Conservation (phyloP, 2,329 filamentous ascomycete species). For the Cercospora sp. region DNA sequence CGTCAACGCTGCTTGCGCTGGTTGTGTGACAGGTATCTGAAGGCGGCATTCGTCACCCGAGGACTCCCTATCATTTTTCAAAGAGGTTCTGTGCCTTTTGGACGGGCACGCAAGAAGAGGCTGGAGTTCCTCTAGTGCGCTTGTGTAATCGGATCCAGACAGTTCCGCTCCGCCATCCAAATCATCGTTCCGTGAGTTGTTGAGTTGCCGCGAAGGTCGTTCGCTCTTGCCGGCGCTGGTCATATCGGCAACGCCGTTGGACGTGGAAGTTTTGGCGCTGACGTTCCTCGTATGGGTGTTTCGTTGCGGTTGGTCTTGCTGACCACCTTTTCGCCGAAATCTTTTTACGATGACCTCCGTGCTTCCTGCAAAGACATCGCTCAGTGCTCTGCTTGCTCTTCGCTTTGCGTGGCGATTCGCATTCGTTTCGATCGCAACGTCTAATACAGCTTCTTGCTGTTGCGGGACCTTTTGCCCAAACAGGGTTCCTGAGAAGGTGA, state of each 20-base stretch:
- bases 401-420: neutral
- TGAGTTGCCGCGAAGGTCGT: neutral
- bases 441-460: neutral
- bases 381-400: conserved; percentile 10
- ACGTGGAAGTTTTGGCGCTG: neutral
- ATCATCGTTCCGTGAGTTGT: neutral
- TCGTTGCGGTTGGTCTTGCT: neutral
- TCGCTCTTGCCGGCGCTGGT: neutral
- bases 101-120: neutral
- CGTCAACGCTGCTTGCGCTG: neutral
- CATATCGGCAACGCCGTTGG: neutral
- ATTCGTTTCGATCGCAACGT: neutral
- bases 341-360: neutral
- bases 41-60: neutral
- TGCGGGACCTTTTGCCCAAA: neutral
- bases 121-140: conserved; percentile 1
- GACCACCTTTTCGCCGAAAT: neutral
- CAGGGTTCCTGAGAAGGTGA: neutral
- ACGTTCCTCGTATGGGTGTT: neutral
- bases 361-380: neutral
- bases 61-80: neutral
- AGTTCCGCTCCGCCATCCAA: neutral
- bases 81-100: neutral
- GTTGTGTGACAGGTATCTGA: neutral
- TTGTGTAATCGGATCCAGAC: neutral